phyloP scores from a whole-genome alignment of 371 early-diverging fungal species.

The Gilbertella persicaria region DNA sequence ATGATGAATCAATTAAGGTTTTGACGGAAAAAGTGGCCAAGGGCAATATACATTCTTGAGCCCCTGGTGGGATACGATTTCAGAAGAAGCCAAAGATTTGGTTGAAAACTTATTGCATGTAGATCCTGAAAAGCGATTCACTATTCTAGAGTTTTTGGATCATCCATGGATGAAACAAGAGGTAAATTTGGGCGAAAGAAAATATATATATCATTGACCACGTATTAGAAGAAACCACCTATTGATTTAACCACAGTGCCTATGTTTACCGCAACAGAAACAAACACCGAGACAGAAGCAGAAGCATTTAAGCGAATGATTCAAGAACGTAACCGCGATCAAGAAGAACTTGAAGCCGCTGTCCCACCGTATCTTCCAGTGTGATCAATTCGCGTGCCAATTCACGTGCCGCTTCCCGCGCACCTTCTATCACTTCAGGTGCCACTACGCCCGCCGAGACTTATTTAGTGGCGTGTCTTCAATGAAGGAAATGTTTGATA shows the following conservation, averaged over 20 bases:
- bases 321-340: slow-evolving; percentile 26
- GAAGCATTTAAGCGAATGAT: slow-evolving; percentile 31
- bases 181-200: slow-evolving; percentile 4
- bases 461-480: slow-evolving; percentile 50
- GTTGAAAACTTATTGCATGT: slow-evolving; percentile 63
- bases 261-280: slow-evolving; percentile 10
- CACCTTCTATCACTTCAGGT: slow-evolving; percentile 23
- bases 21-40: slow-evolving; percentile 66
- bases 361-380: slow-evolving; percentile 10
- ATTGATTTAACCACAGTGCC: slow-evolving; percentile 10
- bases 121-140: slow-evolving; percentile 55
- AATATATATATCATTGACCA: not conserved
- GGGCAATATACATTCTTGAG: slow-evolving; percentile 66
- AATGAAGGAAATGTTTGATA: slow-evolving; percentile 66
- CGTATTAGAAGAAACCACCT: slow-evolving; percentile 8
- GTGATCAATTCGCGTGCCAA: slow-evolving; percentile 32
- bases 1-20: slow-evolving; percentile 64
- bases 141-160: slow-evolving; percentile 65
- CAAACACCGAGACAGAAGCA: slow-evolving; percentile 21
- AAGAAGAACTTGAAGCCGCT: slow-evolving; percentile 25
- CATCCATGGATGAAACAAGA: slow-evolving; percentile 78
- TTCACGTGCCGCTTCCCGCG: slow-evolving; percentile 27
- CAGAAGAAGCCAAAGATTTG: slow-evolving; percentile 73
- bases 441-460: slow-evolving; percentile 33
- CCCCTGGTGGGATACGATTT: slow-evolving; percentile 81